Base-by-base conservation (phyloP, 257 asterid genomes). In the Solanum arcanum region DNA sequence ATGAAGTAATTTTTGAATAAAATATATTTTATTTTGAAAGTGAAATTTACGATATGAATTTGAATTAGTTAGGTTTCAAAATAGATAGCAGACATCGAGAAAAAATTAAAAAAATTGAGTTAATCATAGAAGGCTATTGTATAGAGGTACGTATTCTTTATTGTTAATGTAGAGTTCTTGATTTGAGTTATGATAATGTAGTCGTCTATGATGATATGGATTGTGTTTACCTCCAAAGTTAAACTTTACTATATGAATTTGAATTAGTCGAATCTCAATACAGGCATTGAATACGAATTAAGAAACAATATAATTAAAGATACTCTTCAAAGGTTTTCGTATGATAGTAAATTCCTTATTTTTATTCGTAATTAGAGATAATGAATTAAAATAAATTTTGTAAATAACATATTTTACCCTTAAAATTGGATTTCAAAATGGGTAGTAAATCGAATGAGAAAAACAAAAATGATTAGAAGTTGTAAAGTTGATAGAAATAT, bases 61-160 rank as follows among this genome's bases (percentile, higher is more conserved):
- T 1, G 14, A n/a, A 74, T 37, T 37, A 3, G 2, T 74, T 13
- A 0, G 1, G 3, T 74, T 1, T 20, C 0, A 21, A 74, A 72
- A 3, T 6, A 12, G 14, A 0, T 21, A 37, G 4, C 1, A 5
- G 5, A 11, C 2, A 37, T 39, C 1, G 1, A 74, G 9, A 1
- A 11, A 74, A 20, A 16, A 18, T 33, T 20, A 35, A 13, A 69
- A 2, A 6, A 5, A 7, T 6, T 2, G 9, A 72, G 47, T 73
- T 42, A 7, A 76, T 76, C 1, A 0, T 77, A 3, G 4, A 20
- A 73, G 9, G 13, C 1, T n/a, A 14, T 10, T 2, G 3, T 41
- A 1, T 18, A 16, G n/a, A 1, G 2, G 0, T 77, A 77, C 10
- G 3, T 77, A 77, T 8, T 9, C 8, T 44, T 25, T 2, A 8